These are phyloP conservation scores for Xylariales sp. DNA, from an alignment of 2,329 filamentous ascomycete species.

Conservation along the genomic window DNA sequence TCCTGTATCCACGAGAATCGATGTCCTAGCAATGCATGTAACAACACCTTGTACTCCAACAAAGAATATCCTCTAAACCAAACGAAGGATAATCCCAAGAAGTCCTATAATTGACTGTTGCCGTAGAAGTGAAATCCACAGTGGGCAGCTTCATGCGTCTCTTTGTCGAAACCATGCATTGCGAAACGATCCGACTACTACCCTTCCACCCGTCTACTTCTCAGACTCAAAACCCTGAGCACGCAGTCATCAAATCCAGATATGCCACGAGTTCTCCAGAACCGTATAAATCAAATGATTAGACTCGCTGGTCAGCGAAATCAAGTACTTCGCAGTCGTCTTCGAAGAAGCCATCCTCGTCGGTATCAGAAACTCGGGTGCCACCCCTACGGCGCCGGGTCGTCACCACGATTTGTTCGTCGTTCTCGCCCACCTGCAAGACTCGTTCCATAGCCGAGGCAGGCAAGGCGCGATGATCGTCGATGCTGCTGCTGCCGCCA, in stretches of 20 bases:
- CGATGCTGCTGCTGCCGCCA: slow-evolving; percentile 35
- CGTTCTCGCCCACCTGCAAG: slow-evolving; percentile 53
- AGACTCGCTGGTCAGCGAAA: slow-evolving; percentile 70
- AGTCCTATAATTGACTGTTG: too few species aligned
- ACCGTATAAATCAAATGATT: slow-evolving; percentile 15
- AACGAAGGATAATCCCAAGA: slow-evolving; percentile 8
- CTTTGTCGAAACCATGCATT: too few species aligned
- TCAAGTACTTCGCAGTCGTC: slow-evolving; percentile 90
- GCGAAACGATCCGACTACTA: too few species aligned
- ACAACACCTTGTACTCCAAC: slow-evolving; percentile 8
- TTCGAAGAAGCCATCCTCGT: slow-evolving; percentile 81
- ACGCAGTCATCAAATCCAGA: too few species aligned
- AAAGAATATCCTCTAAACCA: slow-evolving; percentile 3
- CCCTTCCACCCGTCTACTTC: too few species aligned
- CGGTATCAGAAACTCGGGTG: slow-evolving; percentile 42
- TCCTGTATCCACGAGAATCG: slow-evolving; percentile 4
- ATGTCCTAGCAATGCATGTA: slow-evolving; percentile 2
- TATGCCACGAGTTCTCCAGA: too few species aligned
- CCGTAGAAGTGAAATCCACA: too few species aligned
- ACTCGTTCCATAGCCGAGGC: slow-evolving; percentile 61
- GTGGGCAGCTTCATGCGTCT: too few species aligned
- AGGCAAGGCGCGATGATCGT: slow-evolving; percentile 55
- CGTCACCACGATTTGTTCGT: slow-evolving; percentile 78
- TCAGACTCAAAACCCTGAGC: too few species aligned
- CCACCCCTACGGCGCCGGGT: slow-evolving; percentile 65